These are phyloP conservation scores for Ascochyta clinopodiicola DNA, from an alignment of 2,329 filamentous ascomycete genomes.

Conservation along the genomic window DNA sequence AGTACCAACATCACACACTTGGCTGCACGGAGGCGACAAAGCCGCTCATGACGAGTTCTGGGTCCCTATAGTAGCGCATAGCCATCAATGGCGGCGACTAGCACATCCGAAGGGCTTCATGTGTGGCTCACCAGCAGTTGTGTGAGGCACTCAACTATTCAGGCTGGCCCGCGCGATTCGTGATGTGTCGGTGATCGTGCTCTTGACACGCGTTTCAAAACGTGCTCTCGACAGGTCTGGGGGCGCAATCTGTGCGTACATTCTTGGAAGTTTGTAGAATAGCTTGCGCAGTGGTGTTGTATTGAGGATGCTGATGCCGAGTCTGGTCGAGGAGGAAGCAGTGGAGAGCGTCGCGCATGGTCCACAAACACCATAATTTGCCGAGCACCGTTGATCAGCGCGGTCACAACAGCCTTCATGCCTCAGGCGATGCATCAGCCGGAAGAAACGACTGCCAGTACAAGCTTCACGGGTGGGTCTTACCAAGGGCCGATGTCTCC, in stretches of 20 bases:
- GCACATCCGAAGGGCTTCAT: conserved; percentile 34
- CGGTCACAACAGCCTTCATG: conserved; percentile 29
- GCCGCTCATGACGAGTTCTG: conserved; percentile 32
- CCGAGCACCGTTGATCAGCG: conserved; percentile 32
- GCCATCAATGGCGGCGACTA: conserved; percentile 35
- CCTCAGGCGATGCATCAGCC: conserved; percentile 27
- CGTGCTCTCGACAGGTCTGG: conserved; percentile 4
- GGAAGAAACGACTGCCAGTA: conserved; percentile 29
- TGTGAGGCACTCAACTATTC: conserved; percentile 27
- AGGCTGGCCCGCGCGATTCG: conserved; percentile 23
- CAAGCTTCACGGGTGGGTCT: conserved; percentile 20
- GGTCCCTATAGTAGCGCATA: conserved; percentile 31
- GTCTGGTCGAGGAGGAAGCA: not conserved
- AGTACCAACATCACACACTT: conserved; percentile 40
- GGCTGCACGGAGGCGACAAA: conserved; percentile 38
- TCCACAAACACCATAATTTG: conserved; percentile 22
- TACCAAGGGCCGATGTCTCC: conserved; percentile 20
- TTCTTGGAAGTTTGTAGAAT: not conserved
- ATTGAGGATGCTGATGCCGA: not conserved
- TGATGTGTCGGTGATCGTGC: conserved; percentile 9
- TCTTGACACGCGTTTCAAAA: conserved; percentile 28
- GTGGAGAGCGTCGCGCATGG: conserved; percentile 21
- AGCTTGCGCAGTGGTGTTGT: not conserved
- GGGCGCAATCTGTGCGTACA: not conserved
- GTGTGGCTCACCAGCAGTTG: conserved; percentile 29